Evolutionary conservation across 106 monocot species (phyloP).

Genomic region (Ottelia alismoides): DNA sequence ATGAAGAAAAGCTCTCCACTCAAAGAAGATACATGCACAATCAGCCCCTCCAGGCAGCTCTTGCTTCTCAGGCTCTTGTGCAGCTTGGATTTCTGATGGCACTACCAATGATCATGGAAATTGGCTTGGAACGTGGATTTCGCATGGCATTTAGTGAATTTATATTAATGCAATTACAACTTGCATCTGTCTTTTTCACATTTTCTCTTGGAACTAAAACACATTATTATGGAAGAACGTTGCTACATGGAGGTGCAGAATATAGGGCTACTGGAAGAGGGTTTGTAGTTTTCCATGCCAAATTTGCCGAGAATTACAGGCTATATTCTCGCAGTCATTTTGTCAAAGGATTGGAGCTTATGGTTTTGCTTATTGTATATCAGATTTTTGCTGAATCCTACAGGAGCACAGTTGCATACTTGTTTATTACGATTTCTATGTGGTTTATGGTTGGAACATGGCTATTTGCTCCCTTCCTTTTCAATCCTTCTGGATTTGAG

Average conservation of each 20-base stretch:
- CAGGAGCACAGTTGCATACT: conserved; percentile 47
- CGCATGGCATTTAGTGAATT: conserved; percentile 69
- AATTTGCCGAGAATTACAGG: conserved; percentile 86
- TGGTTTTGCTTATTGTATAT: conserved; percentile 77
- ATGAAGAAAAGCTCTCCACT: conserved; percentile 66
- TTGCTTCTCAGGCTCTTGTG: conserved; percentile 86
- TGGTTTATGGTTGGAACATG: conserved; percentile 92
- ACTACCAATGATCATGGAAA: conserved; percentile 97
- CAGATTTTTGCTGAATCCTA: conserved; percentile 71
- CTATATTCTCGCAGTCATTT: conserved; percentile 90
- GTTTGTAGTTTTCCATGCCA: conserved; percentile 91
- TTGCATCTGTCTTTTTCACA: conserved; percentile 85
- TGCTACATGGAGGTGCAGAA: conserved; percentile 94
- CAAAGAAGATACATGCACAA: conserved; percentile 56
- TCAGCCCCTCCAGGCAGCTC: conserved; percentile 72
- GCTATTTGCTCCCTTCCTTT: conserved; percentile 88
- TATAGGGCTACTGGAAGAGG: conserved; percentile 79
- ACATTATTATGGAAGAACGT: conserved; percentile 92
- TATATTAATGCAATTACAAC: conserved; percentile 74
- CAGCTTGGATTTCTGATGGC: conserved; percentile 90
- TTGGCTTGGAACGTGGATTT: conserved; percentile 79
- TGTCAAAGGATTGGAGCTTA: conserved; percentile 69
- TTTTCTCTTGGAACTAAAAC: conserved; percentile 92
- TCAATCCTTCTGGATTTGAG: conserved; percentile 90
- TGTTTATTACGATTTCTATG: conserved; percentile 75